Percentiles rank a stretch among this genome's conserved stretches.
These are phyloP conservation scores for Umbilicus rupestris DNA, from an alignment of 164 flowering plant genomes.

Conservation along the genomic window DNA sequence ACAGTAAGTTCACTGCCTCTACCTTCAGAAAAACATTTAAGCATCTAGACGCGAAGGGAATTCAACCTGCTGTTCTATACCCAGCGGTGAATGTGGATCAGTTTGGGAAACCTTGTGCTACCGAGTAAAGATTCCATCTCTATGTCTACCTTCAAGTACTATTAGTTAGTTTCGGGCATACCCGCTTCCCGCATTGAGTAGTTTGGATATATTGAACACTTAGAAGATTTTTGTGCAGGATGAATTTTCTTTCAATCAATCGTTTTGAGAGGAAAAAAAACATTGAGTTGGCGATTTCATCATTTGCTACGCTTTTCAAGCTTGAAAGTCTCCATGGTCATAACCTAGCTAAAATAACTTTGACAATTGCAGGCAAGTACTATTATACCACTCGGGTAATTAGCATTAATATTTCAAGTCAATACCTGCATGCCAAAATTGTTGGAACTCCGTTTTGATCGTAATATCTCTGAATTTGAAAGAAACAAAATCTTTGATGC, in stretches of 20 bases:
- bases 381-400: background rate
- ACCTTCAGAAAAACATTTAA: conserved; percentile 83
- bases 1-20: conserved; percentile 85
- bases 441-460: background rate
- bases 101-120: conserved; percentile 51
- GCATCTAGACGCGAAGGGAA: conserved; percentile 56
- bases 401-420: background rate
- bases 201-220: background rate
- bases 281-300: conserved; percentile 73
- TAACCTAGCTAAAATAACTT: conserved; percentile 31
- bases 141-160: conserved; percentile 17
- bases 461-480: background rate
- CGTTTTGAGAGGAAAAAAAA: conserved; percentile 95
- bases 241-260: conserved; percentile 78
- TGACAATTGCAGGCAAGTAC: conserved; percentile 68
- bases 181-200: background rate
- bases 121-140: conserved; percentile 41
- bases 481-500: background rate
- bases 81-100: conserved; percentile 91
- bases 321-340: conserved; percentile 26
- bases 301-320: conserved; percentile 54
- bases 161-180: background rate
- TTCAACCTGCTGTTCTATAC: conserved; percentile 74
- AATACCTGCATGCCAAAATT: background rate
- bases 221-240: conserved; percentile 22